Percentiles rank a stretch among this genome's conserved stretches.
phyloP scores from a whole-genome alignment of 2,329 filamentous ascomycete species.

The Aspergillus sp. region DNA sequence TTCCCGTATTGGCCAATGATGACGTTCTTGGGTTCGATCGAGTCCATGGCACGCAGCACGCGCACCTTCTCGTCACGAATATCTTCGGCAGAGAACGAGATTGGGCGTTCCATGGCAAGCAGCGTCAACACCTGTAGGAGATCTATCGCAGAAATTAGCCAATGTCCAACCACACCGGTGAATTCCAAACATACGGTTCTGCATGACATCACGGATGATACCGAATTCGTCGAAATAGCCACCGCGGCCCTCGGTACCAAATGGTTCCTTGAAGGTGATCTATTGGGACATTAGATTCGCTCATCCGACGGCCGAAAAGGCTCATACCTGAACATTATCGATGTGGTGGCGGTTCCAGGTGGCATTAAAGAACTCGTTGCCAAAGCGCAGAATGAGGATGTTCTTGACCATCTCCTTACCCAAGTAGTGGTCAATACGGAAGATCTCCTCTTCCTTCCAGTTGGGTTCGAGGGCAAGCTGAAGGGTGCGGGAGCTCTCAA shows the following conservation, averaged over 20 bases:
- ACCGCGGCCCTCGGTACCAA: slow-evolving; percentile 93
- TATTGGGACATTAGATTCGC: slow-evolving; percentile 16
- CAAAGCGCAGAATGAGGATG: slow-evolving; percentile 93
- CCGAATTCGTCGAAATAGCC: slow-evolving; percentile 99
- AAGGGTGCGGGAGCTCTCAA: slow-evolving; percentile 84
- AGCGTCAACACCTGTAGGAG: slow-evolving; percentile 92
- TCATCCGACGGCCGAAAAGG: background rate
- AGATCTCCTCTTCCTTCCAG: slow-evolving; percentile 98
- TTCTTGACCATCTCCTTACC: slow-evolving; percentile 99
- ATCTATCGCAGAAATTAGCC: slow-evolving; percentile 41
- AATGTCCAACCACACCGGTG: background rate
- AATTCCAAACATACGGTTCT: slow-evolving; percentile 61
- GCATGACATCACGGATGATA: slow-evolving; percentile 99
- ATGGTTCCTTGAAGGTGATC: slow-evolving; percentile 99
- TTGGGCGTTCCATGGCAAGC: slow-evolving; percentile 93
- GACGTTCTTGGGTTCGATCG: slow-evolving; percentile 98
- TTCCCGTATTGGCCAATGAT: slow-evolving; percentile 98
- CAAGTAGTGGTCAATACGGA: slow-evolving; percentile 98
- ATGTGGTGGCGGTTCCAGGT: slow-evolving; percentile 99
- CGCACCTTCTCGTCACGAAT: slow-evolving; percentile 94
- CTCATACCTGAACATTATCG: slow-evolving; percentile 75
- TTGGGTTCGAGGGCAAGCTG: slow-evolving; percentile 92
- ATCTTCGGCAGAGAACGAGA: slow-evolving; percentile 96
- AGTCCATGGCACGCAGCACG: slow-evolving; percentile 82
- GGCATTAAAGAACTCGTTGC: slow-evolving; percentile 96